Percentiles rank a stretch among this genome's conserved stretches.
Evolutionary conservation across 495 filamentous ascomycete genomes (phyloP).

Genomic region (Daldinia bambusicola): DNA sequence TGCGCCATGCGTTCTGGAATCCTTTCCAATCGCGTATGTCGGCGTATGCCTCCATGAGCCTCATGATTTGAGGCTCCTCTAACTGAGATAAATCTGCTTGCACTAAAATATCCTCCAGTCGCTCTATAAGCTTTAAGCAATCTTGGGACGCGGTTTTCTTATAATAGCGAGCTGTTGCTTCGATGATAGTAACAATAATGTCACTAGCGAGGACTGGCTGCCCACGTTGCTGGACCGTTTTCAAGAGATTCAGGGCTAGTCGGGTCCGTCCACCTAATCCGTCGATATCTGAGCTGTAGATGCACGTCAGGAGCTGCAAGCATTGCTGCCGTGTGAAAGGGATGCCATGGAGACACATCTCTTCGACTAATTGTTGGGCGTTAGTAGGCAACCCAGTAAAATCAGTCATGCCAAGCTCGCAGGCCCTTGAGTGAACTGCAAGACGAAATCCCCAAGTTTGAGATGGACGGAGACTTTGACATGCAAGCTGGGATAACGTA

Average conservation of each 20-base stretch:
- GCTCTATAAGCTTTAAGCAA: conserved; percentile 25
- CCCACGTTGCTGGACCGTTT: conserved; percentile 54
- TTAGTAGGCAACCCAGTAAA: neutral
- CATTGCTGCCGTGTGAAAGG: conserved; percentile 47
- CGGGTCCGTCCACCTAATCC: conserved; percentile 39
- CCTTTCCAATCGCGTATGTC: conserved; percentile 58
- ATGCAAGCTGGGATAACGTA: conserved; percentile 41
- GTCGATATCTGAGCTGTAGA: conserved; percentile 40
- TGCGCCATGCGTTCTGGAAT: conserved; percentile 72
- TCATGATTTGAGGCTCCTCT: conserved; percentile 56
- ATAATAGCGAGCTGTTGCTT: conserved; percentile 36
- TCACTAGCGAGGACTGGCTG: conserved; percentile 52
- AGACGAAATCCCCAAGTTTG: conserved; percentile 49
- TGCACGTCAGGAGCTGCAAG: conserved; percentile 49
- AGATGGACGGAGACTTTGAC: conserved; percentile 40
- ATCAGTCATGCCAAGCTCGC: neutral
- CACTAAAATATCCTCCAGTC: conserved; percentile 43
- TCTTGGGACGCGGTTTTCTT: conserved; percentile 14
- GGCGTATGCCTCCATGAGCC: conserved; percentile 59
- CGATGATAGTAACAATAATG: conserved; percentile 53
- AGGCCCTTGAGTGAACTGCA: conserved; percentile 41
- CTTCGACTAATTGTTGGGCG: conserved; percentile 38
- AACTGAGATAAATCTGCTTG: conserved; percentile 57
- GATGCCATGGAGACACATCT: conserved; percentile 46
- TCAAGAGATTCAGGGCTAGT: conserved; percentile 47